Conservation (phyloP, 78 protist species). For the Dictyostelium discoideum region DNA sequence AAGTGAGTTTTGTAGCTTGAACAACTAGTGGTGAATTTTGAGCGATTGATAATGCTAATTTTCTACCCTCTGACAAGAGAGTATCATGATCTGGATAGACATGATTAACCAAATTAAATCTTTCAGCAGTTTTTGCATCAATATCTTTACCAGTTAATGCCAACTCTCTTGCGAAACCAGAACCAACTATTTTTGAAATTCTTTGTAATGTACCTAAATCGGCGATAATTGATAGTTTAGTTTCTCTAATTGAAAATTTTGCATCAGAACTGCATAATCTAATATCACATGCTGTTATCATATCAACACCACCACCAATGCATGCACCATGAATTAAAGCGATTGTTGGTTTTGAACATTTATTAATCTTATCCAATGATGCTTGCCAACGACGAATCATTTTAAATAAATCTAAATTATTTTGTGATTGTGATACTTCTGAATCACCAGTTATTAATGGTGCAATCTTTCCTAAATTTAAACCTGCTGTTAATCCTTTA, state of each 20-base stretch:
- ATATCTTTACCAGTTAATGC: constrained; percentile 78
- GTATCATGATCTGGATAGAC: constrained; percentile 40
- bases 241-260: constrained; percentile 80
- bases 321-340: constrained; percentile 85
- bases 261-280: constrained; percentile 83
- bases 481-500: constrained; percentile 53
- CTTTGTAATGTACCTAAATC: constrained; percentile 94
- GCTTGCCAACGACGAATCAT: constrained; percentile 76
- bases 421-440: constrained; percentile 8
- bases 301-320: constrained; percentile 89
- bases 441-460: not conserved
- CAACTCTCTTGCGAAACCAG: constrained; percentile 84
- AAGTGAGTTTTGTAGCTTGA: constrained; percentile 82
- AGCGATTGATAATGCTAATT: constrained; percentile 79
- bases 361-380: constrained; percentile 58
- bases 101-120: constrained; percentile 49
- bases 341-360: constrained; percentile 82
- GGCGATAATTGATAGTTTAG: constrained; percentile 88
- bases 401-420: constrained; percentile 15
- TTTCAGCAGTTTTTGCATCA: constrained; percentile 63
- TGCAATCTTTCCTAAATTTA: constrained; percentile 15
- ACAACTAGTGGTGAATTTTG: constrained; percentile 87
- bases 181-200: constrained; percentile 27
- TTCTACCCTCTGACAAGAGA: constrained; percentile 44
- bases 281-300: constrained; percentile 86